phyloP scores from a whole-genome alignment of 768 basidiomycete species.

The Lactifluus hygrophoroides region DNA sequence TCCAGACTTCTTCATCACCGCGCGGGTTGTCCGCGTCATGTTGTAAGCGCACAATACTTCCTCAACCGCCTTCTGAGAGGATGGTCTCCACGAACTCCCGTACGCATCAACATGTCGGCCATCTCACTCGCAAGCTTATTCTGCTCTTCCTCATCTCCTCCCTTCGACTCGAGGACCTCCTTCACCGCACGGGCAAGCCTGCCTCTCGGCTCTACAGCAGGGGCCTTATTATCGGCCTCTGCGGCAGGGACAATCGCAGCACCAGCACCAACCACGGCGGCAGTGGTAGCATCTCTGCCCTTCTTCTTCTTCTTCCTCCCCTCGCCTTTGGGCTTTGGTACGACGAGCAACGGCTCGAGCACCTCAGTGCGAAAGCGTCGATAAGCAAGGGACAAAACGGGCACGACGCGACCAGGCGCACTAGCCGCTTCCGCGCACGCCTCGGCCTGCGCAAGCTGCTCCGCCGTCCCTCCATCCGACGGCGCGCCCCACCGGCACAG shows the following conservation, averaged over 20 bases:
- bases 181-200: slow-evolving; percentile 62
- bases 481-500: slow-evolving; percentile 64
- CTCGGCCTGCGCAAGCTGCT: slow-evolving; percentile 48
- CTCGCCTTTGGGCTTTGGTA: slow-evolving; percentile 52
- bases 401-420: slow-evolving; percentile 53
- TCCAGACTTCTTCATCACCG: too few relatives aligned
- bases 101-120: slow-evolving; percentile 39
- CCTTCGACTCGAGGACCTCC: slow-evolving; percentile 49
- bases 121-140: slow-evolving; percentile 41
- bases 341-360: slow-evolving; percentile 56
- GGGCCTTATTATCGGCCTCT: slow-evolving; percentile 30
- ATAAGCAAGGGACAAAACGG: slow-evolving; percentile 53
- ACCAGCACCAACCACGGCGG: slow-evolving; percentile 20
- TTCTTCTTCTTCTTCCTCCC: slow-evolving; percentile 35
- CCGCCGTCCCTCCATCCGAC: slow-evolving; percentile 39
- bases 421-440: slow-evolving; percentile 71
- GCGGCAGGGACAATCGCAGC: slow-evolving; percentile 4
- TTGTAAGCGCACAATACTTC: slow-evolving; percentile 34
- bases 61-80: slow-evolving; percentile 61
- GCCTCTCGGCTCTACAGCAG: slow-evolving; percentile 46
- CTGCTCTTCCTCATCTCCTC: slow-evolving; percentile 39
- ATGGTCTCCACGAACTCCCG: slow-evolving; percentile 56
- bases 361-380: slow-evolving; percentile 67
- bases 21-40: background rate
- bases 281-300: slow-evolving; percentile 16